phyloP scores from a whole-genome alignment of 176 grass and related monocot genomes.

The sorghum (Sorghum bicolor) region DNA sequence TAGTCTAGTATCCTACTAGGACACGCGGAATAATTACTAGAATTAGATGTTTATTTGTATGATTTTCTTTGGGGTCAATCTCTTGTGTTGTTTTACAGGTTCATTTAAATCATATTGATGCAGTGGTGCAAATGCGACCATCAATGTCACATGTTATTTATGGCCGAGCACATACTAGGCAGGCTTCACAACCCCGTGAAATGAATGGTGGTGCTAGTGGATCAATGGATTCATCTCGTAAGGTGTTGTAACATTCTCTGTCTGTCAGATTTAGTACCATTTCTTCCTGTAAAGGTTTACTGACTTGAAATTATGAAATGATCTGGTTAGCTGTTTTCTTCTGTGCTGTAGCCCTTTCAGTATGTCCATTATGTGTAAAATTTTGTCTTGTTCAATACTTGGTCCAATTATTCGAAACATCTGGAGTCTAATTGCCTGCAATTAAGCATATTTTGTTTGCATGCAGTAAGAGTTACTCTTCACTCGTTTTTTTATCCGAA shows the following conservation, averaged over 20 bases:
- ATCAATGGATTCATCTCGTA: constrained; percentile 20
- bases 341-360: background rate
- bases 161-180: constrained; percentile 34
- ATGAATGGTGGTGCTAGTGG: background rate
- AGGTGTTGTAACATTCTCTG: constrained; percentile 13
- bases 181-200: constrained; percentile 37
- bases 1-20: background rate
- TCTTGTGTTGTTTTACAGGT: constrained; percentile 56
- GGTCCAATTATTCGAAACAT: constrained; percentile 7
- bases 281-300: constrained; percentile 1
- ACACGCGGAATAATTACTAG: background rate
- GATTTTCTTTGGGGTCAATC: background rate
- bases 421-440: constrained; percentile 4
- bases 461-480: background rate
- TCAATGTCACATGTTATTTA: constrained; percentile 48
- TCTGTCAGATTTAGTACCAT: constrained; percentile 14
- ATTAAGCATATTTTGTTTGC: constrained; percentile 1
- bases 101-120: constrained; percentile 83
- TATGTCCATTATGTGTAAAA: background rate
- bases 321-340: background rate
- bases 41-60: constrained; percentile 2
- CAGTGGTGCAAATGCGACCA: constrained; percentile 67
- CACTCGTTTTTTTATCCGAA: background rate
- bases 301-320: background rate
- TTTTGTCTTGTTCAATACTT: background rate